Evolutionary conservation across 345 rosid species (phyloP).

Genomic region (Jatropha curcas): DNA sequence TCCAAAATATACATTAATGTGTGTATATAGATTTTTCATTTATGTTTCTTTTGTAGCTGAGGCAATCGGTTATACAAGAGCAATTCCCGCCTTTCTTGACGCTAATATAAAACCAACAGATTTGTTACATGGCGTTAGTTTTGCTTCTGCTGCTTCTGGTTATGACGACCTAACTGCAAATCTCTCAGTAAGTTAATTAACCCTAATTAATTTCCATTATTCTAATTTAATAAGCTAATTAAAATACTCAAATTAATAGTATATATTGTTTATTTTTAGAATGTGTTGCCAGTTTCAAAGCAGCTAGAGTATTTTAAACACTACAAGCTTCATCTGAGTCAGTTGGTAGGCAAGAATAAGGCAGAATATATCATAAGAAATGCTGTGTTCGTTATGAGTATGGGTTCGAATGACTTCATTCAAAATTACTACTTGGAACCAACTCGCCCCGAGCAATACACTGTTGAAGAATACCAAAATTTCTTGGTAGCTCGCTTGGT

Average conservation of each 20-base stretch:
- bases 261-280: slow-evolving; percentile 28
- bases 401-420: slow-evolving; percentile 90
- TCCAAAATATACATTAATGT: too few relatives aligned
- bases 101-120: slow-evolving; percentile 47
- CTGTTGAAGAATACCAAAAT: slow-evolving; percentile 48
- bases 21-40: too few relatives aligned
- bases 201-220: neutral
- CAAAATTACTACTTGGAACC: slow-evolving; percentile 75
- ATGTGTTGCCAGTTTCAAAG: slow-evolving; percentile 57
- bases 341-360: slow-evolving; percentile 50
- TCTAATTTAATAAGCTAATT: too few relatives aligned
- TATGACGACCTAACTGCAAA: slow-evolving; percentile 87
- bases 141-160: slow-evolving; percentile 94
- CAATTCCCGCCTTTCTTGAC: slow-evolving; percentile 69
- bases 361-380: slow-evolving; percentile 52
- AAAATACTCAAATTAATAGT: too few relatives aligned
- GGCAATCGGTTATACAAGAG: slow-evolving; percentile 55
- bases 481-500: slow-evolving; percentile 55
- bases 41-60: slow-evolving; percentile 46
- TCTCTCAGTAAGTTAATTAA: slow-evolving; percentile 71
- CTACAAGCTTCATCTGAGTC: slow-evolving; percentile 59
- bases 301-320: slow-evolving; percentile 65
- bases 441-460: slow-evolving; percentile 56
- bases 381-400: slow-evolving; percentile 52
- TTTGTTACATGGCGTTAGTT: slow-evolving; percentile 71